These are phyloP conservation scores for Sphaceloma murrayae DNA, from an alignment of 2,329 filamentous ascomycete genomes.

Conservation along the genomic window DNA sequence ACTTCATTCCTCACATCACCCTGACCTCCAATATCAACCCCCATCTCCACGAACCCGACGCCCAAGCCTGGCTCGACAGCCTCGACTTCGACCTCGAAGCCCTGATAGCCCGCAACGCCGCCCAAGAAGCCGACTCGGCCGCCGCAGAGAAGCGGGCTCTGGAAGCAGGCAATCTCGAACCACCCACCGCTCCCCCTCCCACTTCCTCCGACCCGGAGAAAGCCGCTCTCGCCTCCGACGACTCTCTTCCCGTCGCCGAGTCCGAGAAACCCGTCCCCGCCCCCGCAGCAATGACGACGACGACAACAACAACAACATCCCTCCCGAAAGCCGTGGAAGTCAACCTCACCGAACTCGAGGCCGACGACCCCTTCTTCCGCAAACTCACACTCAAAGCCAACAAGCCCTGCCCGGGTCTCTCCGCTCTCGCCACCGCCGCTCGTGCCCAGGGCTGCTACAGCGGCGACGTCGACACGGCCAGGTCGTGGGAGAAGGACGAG, in stretches of 20 bases:
- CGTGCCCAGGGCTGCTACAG: slow-evolving; percentile 25
- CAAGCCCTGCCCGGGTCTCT: slow-evolving; percentile 25
- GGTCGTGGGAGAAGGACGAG: slow-evolving; percentile 27
- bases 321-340: slow-evolving; percentile 18
- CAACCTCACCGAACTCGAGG: slow-evolving; percentile 27
- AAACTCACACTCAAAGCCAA: slow-evolving; percentile 32
- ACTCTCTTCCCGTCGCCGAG: too few relatives aligned
- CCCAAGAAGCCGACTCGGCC: background rate
- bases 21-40: slow-evolving; percentile 31
- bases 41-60: slow-evolving; percentile 23
- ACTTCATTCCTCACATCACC: slow-evolving; percentile 36
- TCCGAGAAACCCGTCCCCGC: too few relatives aligned
- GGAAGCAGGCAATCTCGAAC: slow-evolving; percentile 2
- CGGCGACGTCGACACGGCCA: slow-evolving; percentile 22
- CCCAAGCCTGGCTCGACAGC: slow-evolving; percentile 32
- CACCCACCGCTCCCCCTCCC: slow-evolving; percentile 13
- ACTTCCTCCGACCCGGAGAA: slow-evolving; percentile 1
- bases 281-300: too few relatives aligned
- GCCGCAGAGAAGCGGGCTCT: slow-evolving; percentile 4
- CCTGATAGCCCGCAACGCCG: background rate
- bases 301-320: background rate
- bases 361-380: slow-evolving; percentile 31
- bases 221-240: too few relatives aligned
- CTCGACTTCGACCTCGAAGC: slow-evolving; percentile 22
- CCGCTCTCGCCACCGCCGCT: slow-evolving; percentile 25